Conservation (phyloP, 495 filamentous ascomycete species). For the Elasticomyces elasticus region DNA sequence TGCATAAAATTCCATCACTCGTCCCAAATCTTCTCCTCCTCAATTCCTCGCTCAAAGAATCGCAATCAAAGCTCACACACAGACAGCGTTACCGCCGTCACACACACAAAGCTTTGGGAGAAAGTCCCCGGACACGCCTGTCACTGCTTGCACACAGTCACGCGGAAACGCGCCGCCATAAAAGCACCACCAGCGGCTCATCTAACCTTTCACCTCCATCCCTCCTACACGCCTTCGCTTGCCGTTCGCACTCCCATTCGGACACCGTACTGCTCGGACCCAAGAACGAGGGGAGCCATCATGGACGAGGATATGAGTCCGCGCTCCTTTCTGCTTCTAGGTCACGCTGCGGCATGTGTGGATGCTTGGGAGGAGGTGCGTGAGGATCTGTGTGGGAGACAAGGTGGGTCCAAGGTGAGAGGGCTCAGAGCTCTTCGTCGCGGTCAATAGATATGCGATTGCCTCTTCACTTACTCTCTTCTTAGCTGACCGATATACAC, state of each 20-base stretch:
- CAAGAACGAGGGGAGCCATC: constrained; percentile 36
- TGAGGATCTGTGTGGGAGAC: constrained; percentile 27
- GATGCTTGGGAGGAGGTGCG: constrained; percentile 34
- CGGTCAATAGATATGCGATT: constrained; percentile 98
- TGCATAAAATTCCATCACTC: constrained; percentile 11
- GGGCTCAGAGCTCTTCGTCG: constrained; percentile 57
- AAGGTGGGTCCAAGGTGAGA: constrained; percentile 33
- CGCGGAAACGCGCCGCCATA: constrained; percentile 99
- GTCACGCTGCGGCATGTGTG: constrained; percentile 25
- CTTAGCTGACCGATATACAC: background rate
- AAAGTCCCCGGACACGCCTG: constrained; percentile 99
- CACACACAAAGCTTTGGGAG: constrained; percentile 74
- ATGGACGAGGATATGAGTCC: constrained; percentile 84
- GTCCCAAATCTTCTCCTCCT: constrained; percentile 32
- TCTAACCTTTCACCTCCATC: constrained; percentile 36
- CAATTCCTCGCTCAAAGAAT: constrained; percentile 96
- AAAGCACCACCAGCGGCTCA: constrained; percentile 77
- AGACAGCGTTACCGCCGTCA: constrained; percentile 42
- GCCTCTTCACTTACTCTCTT: constrained; percentile 34
- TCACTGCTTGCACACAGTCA: constrained; percentile 35
- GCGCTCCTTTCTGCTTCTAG: constrained; percentile 40
- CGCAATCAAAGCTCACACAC: constrained; percentile 99
- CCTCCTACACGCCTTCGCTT: constrained; percentile 28
- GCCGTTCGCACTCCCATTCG: constrained; percentile 35
- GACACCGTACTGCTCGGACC: constrained; percentile 18